Percentiles rank a stretch among this genome's conserved stretches.
These are phyloP conservation scores for Aureobasidium mangrovei DNA, from an alignment of 2,329 filamentous ascomycete species.

Conservation along the genomic window DNA sequence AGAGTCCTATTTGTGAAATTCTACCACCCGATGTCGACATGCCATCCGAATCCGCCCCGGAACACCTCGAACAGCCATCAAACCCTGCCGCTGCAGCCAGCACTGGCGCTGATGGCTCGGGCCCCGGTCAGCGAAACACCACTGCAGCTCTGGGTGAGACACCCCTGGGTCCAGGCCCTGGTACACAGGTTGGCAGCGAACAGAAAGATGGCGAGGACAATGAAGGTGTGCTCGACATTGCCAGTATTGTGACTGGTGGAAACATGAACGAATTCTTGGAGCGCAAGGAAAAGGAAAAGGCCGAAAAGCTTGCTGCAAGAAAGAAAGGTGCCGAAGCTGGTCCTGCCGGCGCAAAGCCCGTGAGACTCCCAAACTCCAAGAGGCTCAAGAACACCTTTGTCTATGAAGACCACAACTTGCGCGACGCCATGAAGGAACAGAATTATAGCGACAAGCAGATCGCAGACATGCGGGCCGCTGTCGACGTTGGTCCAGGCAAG, in stretches of 20 bases:
- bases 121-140: constrained; percentile 32
- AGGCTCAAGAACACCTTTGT: constrained; percentile 60
- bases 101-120: constrained; percentile 43
- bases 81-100: constrained; percentile 51
- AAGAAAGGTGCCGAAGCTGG: constrained; percentile 45
- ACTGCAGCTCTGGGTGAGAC: constrained; percentile 35
- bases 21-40: constrained; percentile 46
- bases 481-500: constrained; percentile 39
- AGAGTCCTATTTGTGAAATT: constrained; percentile 54
- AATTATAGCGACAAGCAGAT: constrained; percentile 39
- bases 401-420: constrained; percentile 57
- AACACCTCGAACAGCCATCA: constrained; percentile 26
- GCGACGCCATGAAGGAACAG: constrained; percentile 46
- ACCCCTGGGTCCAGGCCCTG: constrained; percentile 45
- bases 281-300: constrained; percentile 59
- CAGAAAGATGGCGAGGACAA: constrained; percentile 45
- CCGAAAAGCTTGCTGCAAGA: constrained; percentile 51
- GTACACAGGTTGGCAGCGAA: constrained; percentile 47
- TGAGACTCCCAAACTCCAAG: constrained; percentile 63
- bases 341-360: constrained; percentile 52
- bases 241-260: constrained; percentile 73
- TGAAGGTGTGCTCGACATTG: constrained; percentile 74
- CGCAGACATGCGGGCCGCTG: constrained; percentile 43
- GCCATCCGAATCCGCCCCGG: constrained; percentile 39
- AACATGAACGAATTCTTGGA: constrained; percentile 69